Conservation (phyloP, 192 early-diverging fungal species). For the Linnemannia zychae region DNA sequence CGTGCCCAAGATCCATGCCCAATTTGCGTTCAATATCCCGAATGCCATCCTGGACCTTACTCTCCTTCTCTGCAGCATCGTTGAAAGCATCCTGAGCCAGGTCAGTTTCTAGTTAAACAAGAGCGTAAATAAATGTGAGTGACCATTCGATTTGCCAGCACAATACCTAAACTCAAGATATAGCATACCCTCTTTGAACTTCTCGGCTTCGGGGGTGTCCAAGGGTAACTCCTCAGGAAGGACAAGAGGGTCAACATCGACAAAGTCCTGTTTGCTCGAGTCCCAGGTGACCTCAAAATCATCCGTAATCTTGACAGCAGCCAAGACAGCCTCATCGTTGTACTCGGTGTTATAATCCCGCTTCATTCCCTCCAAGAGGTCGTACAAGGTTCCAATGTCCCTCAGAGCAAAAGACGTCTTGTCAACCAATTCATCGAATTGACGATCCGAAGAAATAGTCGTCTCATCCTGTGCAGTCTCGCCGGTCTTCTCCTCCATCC, state of each 20-base stretch:
- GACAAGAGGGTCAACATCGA: slow-evolving; percentile 26
- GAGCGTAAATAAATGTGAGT: no score
- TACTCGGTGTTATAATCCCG: slow-evolving; percentile 68
- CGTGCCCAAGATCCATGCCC: slow-evolving; percentile 77
- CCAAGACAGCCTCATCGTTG: slow-evolving; percentile 68
- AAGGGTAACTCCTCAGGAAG: slow-evolving; percentile 29
- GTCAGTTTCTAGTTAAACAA: slow-evolving; percentile 35
- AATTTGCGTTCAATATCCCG: slow-evolving; percentile 66
- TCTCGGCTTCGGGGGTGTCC: slow-evolving; percentile 36
- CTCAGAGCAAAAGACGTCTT: slow-evolving; percentile 19
- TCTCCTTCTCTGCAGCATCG: slow-evolving; percentile 33
- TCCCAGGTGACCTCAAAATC: slow-evolving; percentile 29
- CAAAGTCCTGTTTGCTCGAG: slow-evolving; percentile 17
- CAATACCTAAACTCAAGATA: slow-evolving; percentile 36
- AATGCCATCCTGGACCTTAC: slow-evolving; percentile 49
- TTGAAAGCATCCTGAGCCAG: slow-evolving; percentile 37
- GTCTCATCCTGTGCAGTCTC: slow-evolving; percentile 21
- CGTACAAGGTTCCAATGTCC: slow-evolving; percentile 31
- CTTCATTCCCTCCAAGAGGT: slow-evolving; percentile 53
- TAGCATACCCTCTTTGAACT: slow-evolving; percentile 36
- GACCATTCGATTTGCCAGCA: no score
- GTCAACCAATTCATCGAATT: slow-evolving; percentile 38
- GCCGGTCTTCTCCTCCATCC: slow-evolving; percentile 55
- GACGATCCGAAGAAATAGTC: slow-evolving; percentile 30
- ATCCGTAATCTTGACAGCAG: slow-evolving; percentile 59